Evolutionary conservation across 257 asterid species (phyloP).

Genomic region (Ballota nigra): DNA sequence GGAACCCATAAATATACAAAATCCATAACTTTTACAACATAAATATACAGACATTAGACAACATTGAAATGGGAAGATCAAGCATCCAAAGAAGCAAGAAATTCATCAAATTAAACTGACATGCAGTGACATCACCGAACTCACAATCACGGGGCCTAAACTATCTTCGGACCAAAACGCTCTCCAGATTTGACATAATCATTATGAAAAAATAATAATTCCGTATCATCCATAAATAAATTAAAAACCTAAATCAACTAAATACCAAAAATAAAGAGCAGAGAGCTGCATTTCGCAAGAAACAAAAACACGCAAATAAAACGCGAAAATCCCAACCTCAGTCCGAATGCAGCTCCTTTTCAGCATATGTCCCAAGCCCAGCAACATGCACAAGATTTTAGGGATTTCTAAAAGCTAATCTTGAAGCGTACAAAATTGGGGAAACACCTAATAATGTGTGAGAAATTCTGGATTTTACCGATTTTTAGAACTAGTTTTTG

Average conservation of each 20-base stretch:
- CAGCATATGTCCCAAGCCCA: slow-evolving; percentile 25
- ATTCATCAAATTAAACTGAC: background rate
- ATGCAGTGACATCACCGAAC: slow-evolving; percentile 14
- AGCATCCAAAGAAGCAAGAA: background rate
- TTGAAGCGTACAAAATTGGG: slow-evolving; percentile 5
- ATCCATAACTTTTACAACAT: too few species aligned
- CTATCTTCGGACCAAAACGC: slow-evolving; percentile 11
- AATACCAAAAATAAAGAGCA: background rate
- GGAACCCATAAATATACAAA: background rate
- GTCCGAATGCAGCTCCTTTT: slow-evolving; percentile 23
- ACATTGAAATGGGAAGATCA: background rate
- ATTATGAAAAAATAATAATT: background rate
- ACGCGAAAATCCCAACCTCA: slow-evolving; percentile 28
- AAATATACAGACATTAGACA: background rate
- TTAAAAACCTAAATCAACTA: background rate
- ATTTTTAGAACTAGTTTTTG: background rate
- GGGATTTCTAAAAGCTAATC: slow-evolving; percentile 30
- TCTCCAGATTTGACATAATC: slow-evolving; percentile 9
- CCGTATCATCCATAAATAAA: slow-evolving; percentile 12
- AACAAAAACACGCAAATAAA: slow-evolving; percentile 16
- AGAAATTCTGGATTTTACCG: slow-evolving; percentile 18
- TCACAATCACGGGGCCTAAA: slow-evolving; percentile 9
- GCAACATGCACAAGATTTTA: slow-evolving; percentile 27
- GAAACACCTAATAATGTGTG: slow-evolving; percentile 8
- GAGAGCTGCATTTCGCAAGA: slow-evolving; percentile 19